A percentile compares a stretch with the other conserved stretches of the same genome.
Evolutionary conservation across 345 rosid species (phyloP).

Genomic region (Aquilaria yunnanensis): DNA sequence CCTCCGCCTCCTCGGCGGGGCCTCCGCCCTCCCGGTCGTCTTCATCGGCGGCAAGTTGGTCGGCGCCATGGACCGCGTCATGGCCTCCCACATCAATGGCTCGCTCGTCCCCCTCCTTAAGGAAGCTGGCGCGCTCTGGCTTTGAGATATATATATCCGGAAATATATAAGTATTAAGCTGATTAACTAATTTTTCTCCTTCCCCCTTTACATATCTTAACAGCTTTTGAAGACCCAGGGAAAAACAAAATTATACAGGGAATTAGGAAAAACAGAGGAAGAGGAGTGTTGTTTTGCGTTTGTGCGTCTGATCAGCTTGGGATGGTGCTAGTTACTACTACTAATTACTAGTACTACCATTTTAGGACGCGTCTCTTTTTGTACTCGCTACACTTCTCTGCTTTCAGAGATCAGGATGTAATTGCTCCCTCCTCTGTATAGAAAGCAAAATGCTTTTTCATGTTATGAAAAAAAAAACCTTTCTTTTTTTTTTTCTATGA

Average conservation of each 20-base stretch:
- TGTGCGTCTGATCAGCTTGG: conserved; percentile 21
- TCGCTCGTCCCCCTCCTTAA: conserved; percentile 92
- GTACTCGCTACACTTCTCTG: neutral
- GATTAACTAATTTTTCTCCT: neutral
- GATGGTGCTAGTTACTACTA: too few relatives aligned
- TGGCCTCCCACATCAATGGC: conserved; percentile 94
- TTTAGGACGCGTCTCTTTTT: neutral
- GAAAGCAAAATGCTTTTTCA: neutral
- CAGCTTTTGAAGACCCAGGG: neutral
- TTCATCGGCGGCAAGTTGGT: conserved; percentile 91
- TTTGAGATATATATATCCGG: conserved; percentile 20
- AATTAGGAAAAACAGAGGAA: conserved; percentile 21
- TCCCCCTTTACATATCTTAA: neutral
- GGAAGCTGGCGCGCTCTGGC: conserved; percentile 94
- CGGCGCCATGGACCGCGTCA: conserved; percentile 86
- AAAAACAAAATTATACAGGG: conserved; percentile 6
- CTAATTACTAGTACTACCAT: too few relatives aligned
- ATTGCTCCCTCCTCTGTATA: conserved; percentile 48
- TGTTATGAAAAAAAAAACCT: neutral
- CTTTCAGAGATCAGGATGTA: conserved; percentile 17
- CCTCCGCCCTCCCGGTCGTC: conserved; percentile 73
- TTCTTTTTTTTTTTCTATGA: neutral
- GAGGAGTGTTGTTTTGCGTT: conserved; percentile 21
- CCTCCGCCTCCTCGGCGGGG: conserved; percentile 40
- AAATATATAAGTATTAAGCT: too few relatives aligned